Conservation (phyloP, 2,329 filamentous ascomycete genomes). For the Trichoderma sp. region DNA sequence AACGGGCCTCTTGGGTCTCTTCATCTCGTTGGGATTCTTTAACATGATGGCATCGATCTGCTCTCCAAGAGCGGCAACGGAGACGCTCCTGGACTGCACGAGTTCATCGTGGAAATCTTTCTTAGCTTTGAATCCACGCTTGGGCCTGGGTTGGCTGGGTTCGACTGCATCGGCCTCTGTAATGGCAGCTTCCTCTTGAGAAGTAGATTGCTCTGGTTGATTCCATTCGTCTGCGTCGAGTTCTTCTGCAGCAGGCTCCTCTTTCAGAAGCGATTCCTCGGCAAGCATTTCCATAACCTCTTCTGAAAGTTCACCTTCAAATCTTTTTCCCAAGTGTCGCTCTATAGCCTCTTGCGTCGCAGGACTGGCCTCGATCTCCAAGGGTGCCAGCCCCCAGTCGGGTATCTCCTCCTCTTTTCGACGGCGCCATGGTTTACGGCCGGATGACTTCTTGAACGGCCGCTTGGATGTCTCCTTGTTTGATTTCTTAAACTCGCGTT, state of each 20-base stretch:
- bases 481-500: not conserved
- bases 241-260: not conserved
- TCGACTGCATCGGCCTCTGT: not conserved
- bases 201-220: not conserved
- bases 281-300: not conserved
- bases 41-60: conserved; percentile 48
- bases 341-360: not conserved
- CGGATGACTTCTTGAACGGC: not conserved
- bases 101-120: conserved; percentile 28
- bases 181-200: not conserved
- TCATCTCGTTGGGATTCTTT: conserved; percentile 36
- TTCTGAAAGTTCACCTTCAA: not conserved
- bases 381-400: conserved; percentile 18
- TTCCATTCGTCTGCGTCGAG: not conserved
- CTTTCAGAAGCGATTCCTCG: not conserved
- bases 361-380: not conserved
- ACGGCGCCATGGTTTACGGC: not conserved
- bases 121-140: not conserved
- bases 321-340: not conserved
- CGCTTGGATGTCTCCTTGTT: not conserved
- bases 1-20: conserved; percentile 19
- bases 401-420: conserved; percentile 18
- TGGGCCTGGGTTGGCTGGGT: not conserved
- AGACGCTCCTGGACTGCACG: conserved; percentile 31
- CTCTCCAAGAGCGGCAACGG: conserved; percentile 35